Percentiles rank a stretch among this genome's conserved stretches.
Evolutionary conservation across 2,329 filamentous ascomycete genomes (phyloP).

Genomic region (Colletotrichum acutatum): DNA sequence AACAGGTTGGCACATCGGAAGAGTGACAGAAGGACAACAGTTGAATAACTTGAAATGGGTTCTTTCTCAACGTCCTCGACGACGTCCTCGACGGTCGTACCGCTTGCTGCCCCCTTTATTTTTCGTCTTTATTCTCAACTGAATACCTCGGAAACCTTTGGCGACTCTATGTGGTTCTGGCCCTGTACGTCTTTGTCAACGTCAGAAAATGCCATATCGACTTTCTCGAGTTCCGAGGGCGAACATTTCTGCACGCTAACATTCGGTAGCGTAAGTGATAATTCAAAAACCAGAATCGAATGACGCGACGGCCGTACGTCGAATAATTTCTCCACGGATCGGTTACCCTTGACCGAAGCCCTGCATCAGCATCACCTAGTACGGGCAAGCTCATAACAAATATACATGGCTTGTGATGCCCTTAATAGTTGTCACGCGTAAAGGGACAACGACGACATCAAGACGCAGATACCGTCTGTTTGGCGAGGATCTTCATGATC

Average conservation of each 20-base stretch:
- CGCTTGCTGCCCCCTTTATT: background rate
- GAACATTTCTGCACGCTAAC: conserved; percentile 7
- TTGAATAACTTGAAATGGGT: background rate
- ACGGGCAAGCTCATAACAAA: conserved; percentile 7
- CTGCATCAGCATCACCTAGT: background rate
- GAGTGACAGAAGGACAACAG: background rate
- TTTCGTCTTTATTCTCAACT: background rate
- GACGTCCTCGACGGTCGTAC: background rate
- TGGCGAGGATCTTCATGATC: conserved; percentile 15
- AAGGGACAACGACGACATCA: background rate
- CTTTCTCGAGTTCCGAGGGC: background rate
- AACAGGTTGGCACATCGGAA: background rate
- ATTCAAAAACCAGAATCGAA: conserved; percentile 3
- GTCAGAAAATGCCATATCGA: background rate
- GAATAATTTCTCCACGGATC: background rate
- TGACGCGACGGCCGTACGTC: conserved; percentile 16
- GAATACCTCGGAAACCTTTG: background rate
- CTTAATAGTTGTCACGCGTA: background rate
- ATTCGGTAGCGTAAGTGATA: background rate
- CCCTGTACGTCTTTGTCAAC: background rate
- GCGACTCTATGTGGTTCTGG: conserved; percentile 17
- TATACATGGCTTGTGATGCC: background rate
- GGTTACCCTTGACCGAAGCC: background rate
- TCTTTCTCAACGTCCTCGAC: conserved; percentile 6
- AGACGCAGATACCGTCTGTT: background rate